These are phyloP conservation scores for Suhomyces taliae DNA, from an alignment of 1,139 yeast species.

Conservation along the genomic window DNA sequence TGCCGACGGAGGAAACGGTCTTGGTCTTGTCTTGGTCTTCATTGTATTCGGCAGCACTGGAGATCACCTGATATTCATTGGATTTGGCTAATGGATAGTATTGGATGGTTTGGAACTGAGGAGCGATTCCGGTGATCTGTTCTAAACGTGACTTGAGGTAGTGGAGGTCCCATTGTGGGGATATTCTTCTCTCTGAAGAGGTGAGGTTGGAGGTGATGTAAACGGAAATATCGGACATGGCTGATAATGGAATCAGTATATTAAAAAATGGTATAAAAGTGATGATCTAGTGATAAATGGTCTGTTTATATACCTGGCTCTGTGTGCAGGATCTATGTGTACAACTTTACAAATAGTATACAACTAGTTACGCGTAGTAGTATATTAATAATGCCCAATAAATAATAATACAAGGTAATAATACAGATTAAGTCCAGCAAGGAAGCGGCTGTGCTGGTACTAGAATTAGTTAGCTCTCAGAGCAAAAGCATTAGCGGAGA, in stretches of 20 bases:
- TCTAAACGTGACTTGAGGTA: constrained; percentile 62
- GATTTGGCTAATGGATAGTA: constrained; percentile 47
- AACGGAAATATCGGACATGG: constrained; percentile 51
- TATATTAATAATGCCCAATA: neutral
- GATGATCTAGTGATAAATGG: neutral
- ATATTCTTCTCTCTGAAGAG: constrained; percentile 68
- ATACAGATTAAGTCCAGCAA: neutral
- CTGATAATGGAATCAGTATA: too few species aligned
- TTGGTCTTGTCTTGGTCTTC: constrained; percentile 16
- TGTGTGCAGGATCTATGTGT: neutral
- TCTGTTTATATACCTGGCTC: too few species aligned
- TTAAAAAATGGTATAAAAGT: neutral
- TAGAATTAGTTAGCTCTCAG: too few species aligned
- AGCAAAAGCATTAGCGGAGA: too few species aligned
- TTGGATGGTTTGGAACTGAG: constrained; percentile 53
- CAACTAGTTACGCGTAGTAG: neutral
- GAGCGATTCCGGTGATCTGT: constrained; percentile 76
- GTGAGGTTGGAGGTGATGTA: constrained; percentile 65
- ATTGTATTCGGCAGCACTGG: constrained; percentile 19
- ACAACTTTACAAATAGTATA: neutral
- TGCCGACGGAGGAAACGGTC: constrained; percentile 22
- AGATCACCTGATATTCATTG: constrained; percentile 29
- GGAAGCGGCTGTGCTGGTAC: neutral
- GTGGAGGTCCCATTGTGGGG: constrained; percentile 60
- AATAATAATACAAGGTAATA: neutral